These are phyloP conservation scores for Verticillium tricorpus DNA, from an alignment of 2,329 filamentous ascomycete species.

Conservation along the genomic window DNA sequence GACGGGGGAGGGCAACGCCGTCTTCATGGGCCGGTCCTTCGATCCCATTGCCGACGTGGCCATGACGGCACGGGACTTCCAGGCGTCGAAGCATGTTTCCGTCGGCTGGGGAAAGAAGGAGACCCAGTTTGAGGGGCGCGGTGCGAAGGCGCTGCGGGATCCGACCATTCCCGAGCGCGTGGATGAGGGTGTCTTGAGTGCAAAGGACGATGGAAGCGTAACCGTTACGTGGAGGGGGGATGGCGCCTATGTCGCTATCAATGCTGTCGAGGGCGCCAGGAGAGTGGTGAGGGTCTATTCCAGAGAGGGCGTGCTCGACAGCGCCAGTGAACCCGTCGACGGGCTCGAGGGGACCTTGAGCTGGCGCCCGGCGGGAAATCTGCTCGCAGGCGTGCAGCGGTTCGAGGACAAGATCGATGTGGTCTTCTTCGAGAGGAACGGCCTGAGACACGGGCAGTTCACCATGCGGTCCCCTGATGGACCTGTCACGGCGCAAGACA, in stretches of 20 bases:
- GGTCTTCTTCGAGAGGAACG: slow-evolving; percentile 95
- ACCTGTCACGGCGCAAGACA: slow-evolving; percentile 45
- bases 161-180: slow-evolving; percentile 92
- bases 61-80: slow-evolving; percentile 72
- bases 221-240: slow-evolving; percentile 92
- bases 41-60: slow-evolving; percentile 74
- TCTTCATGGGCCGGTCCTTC: slow-evolving; percentile 92
- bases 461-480: slow-evolving; percentile 65
- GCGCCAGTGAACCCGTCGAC: slow-evolving; percentile 92
- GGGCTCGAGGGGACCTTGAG: slow-evolving; percentile 81
- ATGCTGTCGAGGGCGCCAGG: slow-evolving; percentile 67
- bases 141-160: slow-evolving; percentile 80
- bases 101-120: slow-evolving; percentile 98
- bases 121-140: slow-evolving; percentile 92
- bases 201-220: slow-evolving; percentile 65
- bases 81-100: slow-evolving; percentile 87
- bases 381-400: slow-evolving; percentile 82
- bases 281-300: slow-evolving; percentile 87
- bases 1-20: slow-evolving; percentile 71
- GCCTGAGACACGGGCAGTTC: slow-evolving; percentile 94
- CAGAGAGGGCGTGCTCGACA: slow-evolving; percentile 84
- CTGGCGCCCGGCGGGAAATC: slow-evolving; percentile 87
- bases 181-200: slow-evolving; percentile 74
- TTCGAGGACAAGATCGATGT: slow-evolving; percentile 68
- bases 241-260: slow-evolving; percentile 85